Evolutionary conservation across 805 yeast species (phyloP).

Genomic region (Sungouiozyma intestinalis): DNA sequence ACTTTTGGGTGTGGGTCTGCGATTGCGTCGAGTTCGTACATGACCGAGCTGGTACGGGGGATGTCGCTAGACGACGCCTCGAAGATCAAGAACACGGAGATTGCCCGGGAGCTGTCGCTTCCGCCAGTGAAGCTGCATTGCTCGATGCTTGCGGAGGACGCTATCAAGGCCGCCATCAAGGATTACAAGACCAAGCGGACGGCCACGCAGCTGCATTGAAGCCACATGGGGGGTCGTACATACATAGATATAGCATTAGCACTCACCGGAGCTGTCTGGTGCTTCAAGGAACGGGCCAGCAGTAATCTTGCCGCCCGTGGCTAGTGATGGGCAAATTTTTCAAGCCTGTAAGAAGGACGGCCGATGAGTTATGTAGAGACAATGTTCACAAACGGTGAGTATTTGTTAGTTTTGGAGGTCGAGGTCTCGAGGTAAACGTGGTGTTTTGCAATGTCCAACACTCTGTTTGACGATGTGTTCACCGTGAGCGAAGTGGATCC

Average conservation of each 20-base stretch:
- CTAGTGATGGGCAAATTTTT: neutral
- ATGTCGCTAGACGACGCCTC: slow-evolving; percentile 91
- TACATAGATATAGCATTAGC: too few species aligned
- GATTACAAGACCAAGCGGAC: slow-evolving; percentile 81
- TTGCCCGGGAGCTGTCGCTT: slow-evolving; percentile 86
- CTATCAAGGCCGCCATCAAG: slow-evolving; percentile 92
- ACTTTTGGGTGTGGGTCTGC: slow-evolving; percentile 99
- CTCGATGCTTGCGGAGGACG: slow-evolving; percentile 98
- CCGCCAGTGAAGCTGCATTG: slow-evolving; percentile 98
- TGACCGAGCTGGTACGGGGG: slow-evolving; percentile 92
- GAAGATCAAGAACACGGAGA: slow-evolving; percentile 82
- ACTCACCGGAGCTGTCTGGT: too few species aligned
- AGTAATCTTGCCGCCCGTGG: neutral
- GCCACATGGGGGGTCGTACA: too few species aligned
- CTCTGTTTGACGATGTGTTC: slow-evolving; percentile 89
- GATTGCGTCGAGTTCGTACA: slow-evolving; percentile 89
- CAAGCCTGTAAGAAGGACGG: too few species aligned
- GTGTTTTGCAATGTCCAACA: slow-evolving; percentile 58
- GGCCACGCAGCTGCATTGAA: slow-evolving; percentile 14
- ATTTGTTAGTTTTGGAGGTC: too few species aligned
- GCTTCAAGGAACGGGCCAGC: too few species aligned
- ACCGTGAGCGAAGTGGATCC: slow-evolving; percentile 73
- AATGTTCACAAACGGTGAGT: too few species aligned
- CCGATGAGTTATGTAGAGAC: too few species aligned
- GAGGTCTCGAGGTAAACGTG: too few species aligned